Percentiles rank a stretch among this genome's conserved stretches.
Evolutionary conservation across 805 yeast species (phyloP).

Genomic region (Aciculoconidium aculeatum): DNA sequence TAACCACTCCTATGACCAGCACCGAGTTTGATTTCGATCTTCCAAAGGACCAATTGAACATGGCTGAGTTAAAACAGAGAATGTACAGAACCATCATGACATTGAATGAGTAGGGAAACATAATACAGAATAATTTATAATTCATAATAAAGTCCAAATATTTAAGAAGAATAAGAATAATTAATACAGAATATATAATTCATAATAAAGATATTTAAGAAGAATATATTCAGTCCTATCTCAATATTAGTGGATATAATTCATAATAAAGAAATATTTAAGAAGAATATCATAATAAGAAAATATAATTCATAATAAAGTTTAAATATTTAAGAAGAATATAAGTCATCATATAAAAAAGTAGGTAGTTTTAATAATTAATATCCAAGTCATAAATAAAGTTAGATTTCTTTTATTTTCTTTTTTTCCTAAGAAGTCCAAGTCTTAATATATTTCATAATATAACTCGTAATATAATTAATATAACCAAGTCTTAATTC

Average conservation of each 20-base stretch:
- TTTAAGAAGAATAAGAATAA: not conserved
- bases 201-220: not conserved
- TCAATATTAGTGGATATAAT: not conserved
- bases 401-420: too few relatives aligned
- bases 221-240: not conserved
- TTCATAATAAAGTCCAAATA: not conserved
- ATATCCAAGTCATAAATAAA: too few relatives aligned
- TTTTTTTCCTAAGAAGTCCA: too few relatives aligned
- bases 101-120: not conserved
- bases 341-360: too few relatives aligned
- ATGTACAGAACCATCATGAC: slow-evolving; percentile 8
- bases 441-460: too few relatives aligned
- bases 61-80: slow-evolving; percentile 6
- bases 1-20: slow-evolving; percentile 15
- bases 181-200: not conserved
- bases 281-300: too few relatives aligned
- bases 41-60: slow-evolving; percentile 7
- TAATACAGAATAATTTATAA: not conserved
- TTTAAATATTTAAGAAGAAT: too few relatives aligned
- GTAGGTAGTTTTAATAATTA: too few relatives aligned
- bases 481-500: too few relatives aligned
- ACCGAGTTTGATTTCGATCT: slow-evolving; percentile 26
- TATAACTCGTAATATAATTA: too few relatives aligned
- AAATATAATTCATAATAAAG: too few relatives aligned
- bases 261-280: not conserved